These are phyloP conservation scores for Lotmaria passim DNA, from an alignment of 208 protist genomes.

Conservation along the genomic window DNA sequence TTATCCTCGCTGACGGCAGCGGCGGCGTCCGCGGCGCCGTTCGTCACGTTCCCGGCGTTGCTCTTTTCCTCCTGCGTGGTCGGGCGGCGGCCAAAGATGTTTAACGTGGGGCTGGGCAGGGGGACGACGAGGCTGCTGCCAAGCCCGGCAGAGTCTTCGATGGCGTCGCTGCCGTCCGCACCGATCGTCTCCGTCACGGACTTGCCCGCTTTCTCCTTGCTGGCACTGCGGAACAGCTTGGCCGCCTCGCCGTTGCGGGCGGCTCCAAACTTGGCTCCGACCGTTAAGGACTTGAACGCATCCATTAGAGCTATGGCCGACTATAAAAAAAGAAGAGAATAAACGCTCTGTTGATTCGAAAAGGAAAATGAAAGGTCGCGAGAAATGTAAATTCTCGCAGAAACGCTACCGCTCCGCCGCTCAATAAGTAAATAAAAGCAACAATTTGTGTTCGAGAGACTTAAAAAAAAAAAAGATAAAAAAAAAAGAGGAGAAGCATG, in stretches of 20 bases:
- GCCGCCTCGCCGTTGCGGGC: slow-evolving; percentile 56
- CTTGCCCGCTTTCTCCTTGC: slow-evolving; percentile 27
- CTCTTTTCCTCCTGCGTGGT: background rate
- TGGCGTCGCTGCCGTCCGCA: slow-evolving; percentile 6
- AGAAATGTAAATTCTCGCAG: no score
- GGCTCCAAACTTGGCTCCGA: slow-evolving; percentile 65
- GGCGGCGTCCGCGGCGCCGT: background rate
- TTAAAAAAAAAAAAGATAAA: background rate
- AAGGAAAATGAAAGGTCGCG: background rate
- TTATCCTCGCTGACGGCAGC: slow-evolving; percentile 26
- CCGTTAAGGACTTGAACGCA: slow-evolving; percentile 63
- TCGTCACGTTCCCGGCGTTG: background rate
- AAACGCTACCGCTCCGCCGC: no score
- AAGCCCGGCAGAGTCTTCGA: slow-evolving; percentile 15
- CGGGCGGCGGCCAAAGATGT: slow-evolving; percentile 49
- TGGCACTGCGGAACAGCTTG: slow-evolving; percentile 54
- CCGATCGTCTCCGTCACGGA: slow-evolving; percentile 16
- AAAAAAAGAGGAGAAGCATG: background rate
- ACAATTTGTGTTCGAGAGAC: no score
- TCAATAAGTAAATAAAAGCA: no score
- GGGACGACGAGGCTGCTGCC: slow-evolving; percentile 47
- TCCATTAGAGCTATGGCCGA: slow-evolving; percentile 41
- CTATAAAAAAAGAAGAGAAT: no score
- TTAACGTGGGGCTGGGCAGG: slow-evolving; percentile 49
- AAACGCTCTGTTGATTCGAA: background rate